Base-by-base conservation (phyloP, 2,329 filamentous ascomycete genomes). In the Beauveria sp. region DNA sequence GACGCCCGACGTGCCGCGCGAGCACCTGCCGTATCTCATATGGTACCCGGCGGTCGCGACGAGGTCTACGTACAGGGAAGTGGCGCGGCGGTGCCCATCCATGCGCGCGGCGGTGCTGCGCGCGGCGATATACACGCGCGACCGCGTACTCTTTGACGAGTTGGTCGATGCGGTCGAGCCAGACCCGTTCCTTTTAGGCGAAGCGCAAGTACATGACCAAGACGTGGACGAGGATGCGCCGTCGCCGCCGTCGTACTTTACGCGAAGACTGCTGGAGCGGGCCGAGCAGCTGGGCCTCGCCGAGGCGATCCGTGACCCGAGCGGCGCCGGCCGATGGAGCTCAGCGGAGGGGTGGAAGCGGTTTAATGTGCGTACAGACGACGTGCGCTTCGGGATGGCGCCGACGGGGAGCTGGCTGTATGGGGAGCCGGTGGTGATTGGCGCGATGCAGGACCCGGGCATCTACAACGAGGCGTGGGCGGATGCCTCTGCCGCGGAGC, bases 31-130 rank as follows among this genome's bases (percentile, higher is more conserved):
- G 3, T 47, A 46, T 4, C 2, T 63, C 28, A 64, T 63, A 2
- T 63, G 61, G 61, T 63, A 58, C 28, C 61, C 63, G 3, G 20
- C 55, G 43, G n/a, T 45, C 16, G 53, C 57, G 8, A 14, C n/a
- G 0, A 18, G 51, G 1, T 30, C 40, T 3, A 61, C 63, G 16
- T n/a, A 45, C 3, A 20, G 9, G 1, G 54, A 46, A 3, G 16
- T 57, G 1, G 54, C 22, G 12, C 54, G 54, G 2, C 42, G 43
- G 9, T 26, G 38, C 26, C 54, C 42, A 1, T 0, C n/a, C 0
- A 57, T 57, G 54, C 47, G 47, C 5, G 14, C 47, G 16, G 16
- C 47, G 14, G 47, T 50, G 14, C 47, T 50, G 24, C 47, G 47
- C 14, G 47, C 47, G 8, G 26, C 47, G 2, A 28, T 50, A 6